Evolutionary conservation across 2,329 filamentous ascomycete species (phyloP).

Genomic region (Cadophora luteo-olivacea): DNA sequence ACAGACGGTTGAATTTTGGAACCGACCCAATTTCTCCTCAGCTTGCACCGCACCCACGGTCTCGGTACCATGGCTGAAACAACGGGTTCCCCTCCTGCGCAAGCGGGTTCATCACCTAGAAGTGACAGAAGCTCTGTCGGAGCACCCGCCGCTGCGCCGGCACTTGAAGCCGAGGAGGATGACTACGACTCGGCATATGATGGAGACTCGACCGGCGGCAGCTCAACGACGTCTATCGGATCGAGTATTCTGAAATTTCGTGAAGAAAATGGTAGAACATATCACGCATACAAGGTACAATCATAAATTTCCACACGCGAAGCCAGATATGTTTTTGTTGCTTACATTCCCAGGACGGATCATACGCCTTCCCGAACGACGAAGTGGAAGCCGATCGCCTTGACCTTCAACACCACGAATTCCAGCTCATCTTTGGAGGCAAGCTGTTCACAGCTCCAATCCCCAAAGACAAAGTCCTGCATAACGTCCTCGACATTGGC

Average conservation of each 20-base stretch:
- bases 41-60: neutral
- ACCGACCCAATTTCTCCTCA: neutral
- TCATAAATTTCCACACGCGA: neutral
- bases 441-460: slow-evolving; percentile 43
- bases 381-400: slow-evolving; percentile 30
- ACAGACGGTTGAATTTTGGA: neutral
- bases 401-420: slow-evolving; percentile 49
- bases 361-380: slow-evolving; percentile 26
- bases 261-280: slow-evolving; percentile 48
- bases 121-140: neutral
- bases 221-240: slow-evolving; percentile 23
- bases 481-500: slow-evolving; percentile 27
- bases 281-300: slow-evolving; percentile 36
- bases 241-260: slow-evolving; percentile 45
- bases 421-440: slow-evolving; percentile 45
- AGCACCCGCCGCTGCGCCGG: neutral
- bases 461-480: slow-evolving; percentile 30
- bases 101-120: neutral
- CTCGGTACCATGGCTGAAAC: neutral
- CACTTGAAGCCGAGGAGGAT: slow-evolving; percentile 16
- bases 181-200: slow-evolving; percentile 20
- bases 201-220: slow-evolving; percentile 7
- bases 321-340: neutral
- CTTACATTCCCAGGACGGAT: slow-evolving; percentile 20
- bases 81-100: neutral